These are phyloP conservation scores for Eimeria acervulina DNA, from an alignment of 169 alveolate species.

Conservation along the genomic window DNA sequence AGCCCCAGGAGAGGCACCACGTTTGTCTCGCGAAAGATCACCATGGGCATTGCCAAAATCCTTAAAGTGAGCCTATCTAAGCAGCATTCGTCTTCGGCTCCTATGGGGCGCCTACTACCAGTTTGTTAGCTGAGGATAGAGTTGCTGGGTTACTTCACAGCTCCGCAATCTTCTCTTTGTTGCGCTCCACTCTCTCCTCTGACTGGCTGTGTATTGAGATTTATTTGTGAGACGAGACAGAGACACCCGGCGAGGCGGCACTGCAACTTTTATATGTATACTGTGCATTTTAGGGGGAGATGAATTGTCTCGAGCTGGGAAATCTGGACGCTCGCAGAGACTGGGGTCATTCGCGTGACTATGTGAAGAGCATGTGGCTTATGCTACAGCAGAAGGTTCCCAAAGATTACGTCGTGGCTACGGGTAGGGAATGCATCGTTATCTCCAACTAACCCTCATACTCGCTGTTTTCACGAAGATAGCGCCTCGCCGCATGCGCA, in stretches of 20 bases:
- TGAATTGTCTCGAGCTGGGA: constrained; percentile 83
- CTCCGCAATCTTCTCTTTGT: too few relatives aligned
- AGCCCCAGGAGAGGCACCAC: constrained; percentile 90
- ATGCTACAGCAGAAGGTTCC: constrained; percentile 89
- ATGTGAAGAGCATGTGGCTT: constrained; percentile 90
- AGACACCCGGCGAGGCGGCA: neutral
- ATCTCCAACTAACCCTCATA: neutral
- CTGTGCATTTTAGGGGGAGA: constrained; percentile 56
- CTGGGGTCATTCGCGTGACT: constrained; percentile 93
- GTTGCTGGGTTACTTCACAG: too few relatives aligned
- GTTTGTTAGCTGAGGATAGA: neutral
- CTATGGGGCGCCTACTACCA: neutral
- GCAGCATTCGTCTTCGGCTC: too few relatives aligned
- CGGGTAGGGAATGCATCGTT: constrained; percentile 63
- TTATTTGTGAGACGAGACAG: neutral
- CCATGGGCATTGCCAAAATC: constrained; percentile 88
- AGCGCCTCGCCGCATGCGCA: neutral
- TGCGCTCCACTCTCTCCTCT: neutral
- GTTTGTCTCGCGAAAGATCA: constrained; percentile 90
- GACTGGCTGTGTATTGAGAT: too few relatives aligned
- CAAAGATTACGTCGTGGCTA: constrained; percentile 89
- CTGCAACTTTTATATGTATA: neutral
- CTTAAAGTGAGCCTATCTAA: constrained; percentile 17
- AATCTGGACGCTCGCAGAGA: constrained; percentile 90
- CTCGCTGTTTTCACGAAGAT: neutral